Evolutionary conservation across 805 yeast species (phyloP), one percentile per base, ranked within the genome.

Genomic region (Yarrowia deformans): DNA sequence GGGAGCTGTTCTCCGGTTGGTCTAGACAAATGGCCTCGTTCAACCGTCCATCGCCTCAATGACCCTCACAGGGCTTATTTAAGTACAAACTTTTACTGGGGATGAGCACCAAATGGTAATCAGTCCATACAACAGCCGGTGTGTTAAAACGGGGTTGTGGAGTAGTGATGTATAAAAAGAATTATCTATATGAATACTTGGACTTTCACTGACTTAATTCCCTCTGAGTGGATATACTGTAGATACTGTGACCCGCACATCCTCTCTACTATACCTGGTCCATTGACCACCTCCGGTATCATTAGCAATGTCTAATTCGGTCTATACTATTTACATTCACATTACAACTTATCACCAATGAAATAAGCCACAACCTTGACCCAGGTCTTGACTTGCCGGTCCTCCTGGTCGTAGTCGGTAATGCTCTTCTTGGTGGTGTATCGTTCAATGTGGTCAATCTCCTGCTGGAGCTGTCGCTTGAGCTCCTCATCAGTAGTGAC

Each of bases 401-500:
- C 89, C 63, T 86, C 86, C 8, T 83, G 78, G 14, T 83, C 81
- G 74, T 90, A 91, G 75, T 90, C 93, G n/a, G 82, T 79, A 68
- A 89, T 76, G 7, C 80, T 80, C 71, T 93, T 81, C 60, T 81
- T 81, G 14, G 78, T 78, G 1, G 94, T 85, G 74, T 86, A 78
- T 32, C 76, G 72, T 79, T 84, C 78, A 64, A 93, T 80, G 76
- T 91, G 82, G 16, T 84, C 84, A 43, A 92, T 80, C 77, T 93
- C 98, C 0, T 73, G 72, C 39, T 79, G 78, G 90, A 93, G 88
- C 61, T 80, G 74, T 6, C 72, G 64, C 75, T 88, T 88, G 71
- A 94, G 81, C 2, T 79, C 81, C 18, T 81, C 79, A 76, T 91
- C 93, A 67, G 81, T 84, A 1, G 98, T 93, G 14, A 93, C 79